Evolutionary conservation across 495 filamentous ascomycete genomes (phyloP), one percentile per base, ranked within the genome.

Genomic region (Lophiotrema nucula): DNA sequence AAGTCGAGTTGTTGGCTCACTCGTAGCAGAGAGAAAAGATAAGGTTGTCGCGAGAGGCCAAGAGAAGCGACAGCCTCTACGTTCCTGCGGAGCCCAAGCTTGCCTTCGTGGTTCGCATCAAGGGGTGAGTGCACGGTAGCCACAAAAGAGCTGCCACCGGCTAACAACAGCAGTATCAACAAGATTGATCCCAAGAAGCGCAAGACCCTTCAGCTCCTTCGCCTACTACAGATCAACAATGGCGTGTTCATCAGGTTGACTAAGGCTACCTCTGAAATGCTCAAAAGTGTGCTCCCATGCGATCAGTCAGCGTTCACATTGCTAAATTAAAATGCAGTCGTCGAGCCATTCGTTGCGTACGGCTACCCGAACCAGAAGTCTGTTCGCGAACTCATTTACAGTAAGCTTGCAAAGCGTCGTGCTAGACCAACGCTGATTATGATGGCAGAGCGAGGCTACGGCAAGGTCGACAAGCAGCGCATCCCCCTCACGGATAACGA

Each of bases 211-310:
- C 93, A 97, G 79, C 88, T 98, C 41, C 91, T 98, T 73, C 92
- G 93, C 80, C 88, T 98, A 64, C 86, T 97, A 72, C 93, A 98
- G 82, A 97, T 98, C 88, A 98, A 98, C 90, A 97, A 93, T 77
- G 95, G 92, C 78, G 88, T 96, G 78, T 98, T 98, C 79, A 79
- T 98, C 74, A 88, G 87, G 70, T 80, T 97, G 67, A 97, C 90
- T 79, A 97, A 98, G 88, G 93, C 93, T 54, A 98, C 95, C 70
- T 75, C 86, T 66, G 92, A 97, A 84, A 96, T 96, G 92, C 81
- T 97, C 72, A 93, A 90, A 80, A 84, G 56, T 61, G 26, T 21
- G 50, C 47, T 48, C n/a, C 4, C 13, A 33, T 21, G 13, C 23
- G 11, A 27, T 24, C n/a, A n/a, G n/a, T n/a, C n/a, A n/a, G 10